Evolutionary conservation across 805 yeast genomes (phyloP), one percentile per base, ranked within the genome.

Genomic region (Monosporozyma aerobia): DNA sequence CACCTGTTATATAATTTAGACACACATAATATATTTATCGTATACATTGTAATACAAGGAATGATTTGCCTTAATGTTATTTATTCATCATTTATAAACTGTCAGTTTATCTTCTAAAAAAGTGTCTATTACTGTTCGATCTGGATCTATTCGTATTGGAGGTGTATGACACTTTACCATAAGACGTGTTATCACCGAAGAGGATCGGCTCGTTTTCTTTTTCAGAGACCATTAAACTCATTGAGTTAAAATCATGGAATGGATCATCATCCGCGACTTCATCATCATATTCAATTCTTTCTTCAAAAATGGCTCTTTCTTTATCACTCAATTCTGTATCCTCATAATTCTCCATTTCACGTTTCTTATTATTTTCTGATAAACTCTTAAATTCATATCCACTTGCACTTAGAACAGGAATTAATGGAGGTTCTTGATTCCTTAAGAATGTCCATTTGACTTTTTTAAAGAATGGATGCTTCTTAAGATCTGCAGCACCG

Each of bases 371-470:
- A 39, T 61, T 64, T 8, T 57, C 52, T 1, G 68, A 63, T 25
- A 67, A 52, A 55, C 70, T 71, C 41, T 76, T 69, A 52, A 80
- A 78, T 51, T 81, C 85, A 23, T 75, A 67, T n/a, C 75, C 80
- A 57, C 73, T 67, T 48, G 75, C 74, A 10, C 80, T 74, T 45
- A 89, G 76, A 0, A 85, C 85, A 0, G 99, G 99, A 16, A 94
- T 83, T 83, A 94, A 83, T 14, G 99, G 99, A 1, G 99, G 98
- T 54, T 85, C 85, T 65, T 85, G 94, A 68, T 94, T 87, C 60
- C 99, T 78, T 53, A 94, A 73, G 54, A 94, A 74, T 0, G 99
- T 97, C 99, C 99, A 94, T 66, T 90, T 96, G 1, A 88, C 83
- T 60, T 75, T 85, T 64, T 90, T 92, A 77, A 94, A 94, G 60